Base-by-base conservation (phyloP, 176 grass and related monocot genomes). In the Pharus latifolius region DNA sequence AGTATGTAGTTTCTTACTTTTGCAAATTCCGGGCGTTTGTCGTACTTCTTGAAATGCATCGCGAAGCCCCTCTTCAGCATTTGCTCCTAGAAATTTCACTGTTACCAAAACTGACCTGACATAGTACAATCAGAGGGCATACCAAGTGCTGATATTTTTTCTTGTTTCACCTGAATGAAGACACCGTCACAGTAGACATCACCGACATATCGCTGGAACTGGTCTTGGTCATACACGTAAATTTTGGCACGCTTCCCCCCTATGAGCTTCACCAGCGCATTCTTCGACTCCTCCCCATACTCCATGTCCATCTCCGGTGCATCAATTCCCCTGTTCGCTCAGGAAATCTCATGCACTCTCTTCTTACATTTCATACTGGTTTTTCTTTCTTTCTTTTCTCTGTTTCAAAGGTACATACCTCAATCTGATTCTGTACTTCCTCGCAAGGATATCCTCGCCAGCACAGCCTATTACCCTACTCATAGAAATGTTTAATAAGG, bases 111-210 rank as follows among this genome's bases (percentile, higher is more conserved):
- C 3, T 4, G 17, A 48, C 40, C 26, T 2, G n/a, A n/a, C 66
- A 19, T 42, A 62, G 22, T 16, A 27, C 50, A 37, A 30, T 60
- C n/a, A 31, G 56, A 25, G 32, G 15, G 16, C n/a, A n/a, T n/a
- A n/a, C 11, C 17, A 2, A 7, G 14, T 19, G 11, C 42, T 38
- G 7, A 24, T 9, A 49, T 20, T 1, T 5, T 45, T 57, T n/a
- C n/a, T 16, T 35, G 10, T 71, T 56, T 58, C 63, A 87, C 84
- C 76, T 91, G 88, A 30, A 87, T 27, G 56, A 92, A 92, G 33
- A 88, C 31, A 23, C 63, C 49, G 34, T 55, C 26, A 24, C 84
- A 92, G 46, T 88, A 66, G 10, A 84, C 64, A 46, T 92, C 80
- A 22, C 72, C 77, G 30, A 92, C 65, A 35, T n/a, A 37, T 69